Evolutionary conservation across 495 filamentous ascomycete genomes (phyloP).

Genomic region (Aspergillus heteromorphus): DNA sequence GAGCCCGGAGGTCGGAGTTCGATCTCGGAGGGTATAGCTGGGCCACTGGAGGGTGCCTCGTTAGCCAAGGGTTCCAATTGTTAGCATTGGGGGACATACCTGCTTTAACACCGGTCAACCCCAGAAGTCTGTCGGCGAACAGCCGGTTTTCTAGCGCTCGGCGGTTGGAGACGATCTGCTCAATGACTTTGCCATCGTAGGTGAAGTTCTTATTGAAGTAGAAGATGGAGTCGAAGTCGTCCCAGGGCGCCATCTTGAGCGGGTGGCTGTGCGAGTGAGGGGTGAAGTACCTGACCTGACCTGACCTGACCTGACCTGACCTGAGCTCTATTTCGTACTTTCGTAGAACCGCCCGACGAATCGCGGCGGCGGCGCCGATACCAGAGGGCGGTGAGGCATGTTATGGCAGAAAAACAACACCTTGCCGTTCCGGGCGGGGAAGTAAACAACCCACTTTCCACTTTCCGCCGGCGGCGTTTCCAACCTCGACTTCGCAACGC

Average conservation of each 20-base stretch:
- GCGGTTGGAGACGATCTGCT: conserved; percentile 57
- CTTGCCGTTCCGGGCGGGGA: conserved; percentile 33
- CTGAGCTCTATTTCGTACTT: neutral
- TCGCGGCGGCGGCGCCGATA: conserved; percentile 8
- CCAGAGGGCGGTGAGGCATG: conserved; percentile 22
- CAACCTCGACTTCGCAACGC: conserved; percentile 19
- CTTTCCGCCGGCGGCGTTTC: conserved; percentile 25
- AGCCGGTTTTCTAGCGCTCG: conserved; percentile 58
- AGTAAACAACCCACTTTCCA: conserved; percentile 48
- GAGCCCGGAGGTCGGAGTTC: conserved; percentile 55
- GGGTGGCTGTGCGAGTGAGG: neutral
- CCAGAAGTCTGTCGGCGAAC: conserved; percentile 70
- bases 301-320: neutral
- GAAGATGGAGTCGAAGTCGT: conserved; percentile 61
- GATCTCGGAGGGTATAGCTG: conserved; percentile 66
- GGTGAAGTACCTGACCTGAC: too few relatives aligned
- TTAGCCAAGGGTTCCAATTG: neutral
- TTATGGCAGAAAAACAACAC: conserved; percentile 36
- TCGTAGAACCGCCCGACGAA: conserved; percentile 1
- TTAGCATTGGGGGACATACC: conserved; percentile 34
- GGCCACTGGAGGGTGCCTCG: conserved; percentile 32
- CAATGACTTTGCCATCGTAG: conserved; percentile 52
- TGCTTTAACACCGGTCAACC: conserved; percentile 61
- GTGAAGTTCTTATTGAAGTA: conserved; percentile 55
- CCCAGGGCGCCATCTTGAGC: conserved; percentile 38